Conservation (phyloP, 1,284 basidiomycete genomes). For the Volvariella surrecta region DNA sequence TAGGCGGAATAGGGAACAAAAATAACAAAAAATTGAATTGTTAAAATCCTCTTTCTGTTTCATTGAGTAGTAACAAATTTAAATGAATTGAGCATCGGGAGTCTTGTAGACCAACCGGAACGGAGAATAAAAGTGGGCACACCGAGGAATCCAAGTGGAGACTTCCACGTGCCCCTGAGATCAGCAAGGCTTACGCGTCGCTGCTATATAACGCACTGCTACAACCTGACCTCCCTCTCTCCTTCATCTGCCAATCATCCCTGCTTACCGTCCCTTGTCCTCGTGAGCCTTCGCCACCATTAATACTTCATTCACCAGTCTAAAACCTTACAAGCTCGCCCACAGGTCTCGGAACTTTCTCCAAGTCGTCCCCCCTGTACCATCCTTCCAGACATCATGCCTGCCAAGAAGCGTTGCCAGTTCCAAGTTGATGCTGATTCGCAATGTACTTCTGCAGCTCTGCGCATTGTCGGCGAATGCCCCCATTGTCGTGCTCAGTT, state of each 20-base stretch:
- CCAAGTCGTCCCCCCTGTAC: background rate
- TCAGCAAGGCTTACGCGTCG: slow-evolving; percentile 11
- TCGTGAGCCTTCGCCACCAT: background rate
- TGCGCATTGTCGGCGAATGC: slow-evolving; percentile 78
- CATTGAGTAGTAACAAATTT: too few relatives aligned
- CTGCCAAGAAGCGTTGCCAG: slow-evolving; percentile 80
- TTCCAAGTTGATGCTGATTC: slow-evolving; percentile 50
- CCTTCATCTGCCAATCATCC: slow-evolving; percentile 8
- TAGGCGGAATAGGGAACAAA: too few relatives aligned
- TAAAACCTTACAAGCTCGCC: slow-evolving; percentile 9
- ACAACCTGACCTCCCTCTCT: slow-evolving; percentile 4
- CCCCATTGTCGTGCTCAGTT: slow-evolving; percentile 70
- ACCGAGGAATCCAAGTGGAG: slow-evolving; percentile 1
- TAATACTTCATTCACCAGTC: slow-evolving; percentile 1
- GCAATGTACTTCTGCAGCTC: slow-evolving; percentile 67
- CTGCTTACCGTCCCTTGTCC: slow-evolving; percentile 6
- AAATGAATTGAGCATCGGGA: too few relatives aligned
- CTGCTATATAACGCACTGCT: slow-evolving; percentile 4
- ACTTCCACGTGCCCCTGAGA: slow-evolving; percentile 6
- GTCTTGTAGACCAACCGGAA: too few relatives aligned
- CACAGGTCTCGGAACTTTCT: slow-evolving; percentile 2
- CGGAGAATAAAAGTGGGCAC: too few relatives aligned
- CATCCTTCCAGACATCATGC: slow-evolving; percentile 38
- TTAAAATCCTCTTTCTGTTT: too few relatives aligned
- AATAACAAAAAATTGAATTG: too few relatives aligned